Evolutionary conservation across 495 filamentous ascomycete genomes (phyloP), one percentile per base, ranked within the genome.

Genomic region (Haplographium delicatum): DNA sequence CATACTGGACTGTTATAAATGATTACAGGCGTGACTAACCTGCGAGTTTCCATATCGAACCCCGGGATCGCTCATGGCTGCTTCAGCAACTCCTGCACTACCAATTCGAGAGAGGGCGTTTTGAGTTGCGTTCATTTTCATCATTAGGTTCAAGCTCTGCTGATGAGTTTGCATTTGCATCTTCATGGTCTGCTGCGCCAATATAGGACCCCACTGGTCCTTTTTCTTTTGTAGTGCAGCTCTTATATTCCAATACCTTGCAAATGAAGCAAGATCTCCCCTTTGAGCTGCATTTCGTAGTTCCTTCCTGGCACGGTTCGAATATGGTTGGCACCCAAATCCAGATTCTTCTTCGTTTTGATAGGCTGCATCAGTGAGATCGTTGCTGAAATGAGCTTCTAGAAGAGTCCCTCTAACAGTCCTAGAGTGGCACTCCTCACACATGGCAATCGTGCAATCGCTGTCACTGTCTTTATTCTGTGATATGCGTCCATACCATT

Each of bases 381-480:
- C 53, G 9, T 9, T 35, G 30, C 38, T 34, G 27, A 56, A 38
- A 6, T 23, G 10, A 18, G 8, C 20, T 11, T 44, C 46, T 6
- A 44, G 24, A 4, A 40, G 39, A 19, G 23, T 40, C 11, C 40
- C 47, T 40, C 27, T 45, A 9, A 41, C 53, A 10, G 38, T 39
- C 9, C 22, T 5, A 8, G 22, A 20, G 19, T 43, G 46, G 20
- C 53, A 56, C 28, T 56, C 53, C 35, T 56, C 46, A 22, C 53
- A 56, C 47, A 56, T 56, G 9, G 50, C 47, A n/a, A 56, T 23
- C 13, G 53, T 56, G 19, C 28, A 35, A 18, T 56, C 53, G 19
- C 50, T 37, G 5, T 24, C 23, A 22, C 34, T 37, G 8, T 13
- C 25, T 10, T 10, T 23, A 25, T 50, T 24, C 10, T 35, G 5